Evolutionary conservation across 2,329 filamentous ascomycete species (phyloP).

Genomic region (Xylariaceae sp.): DNA sequence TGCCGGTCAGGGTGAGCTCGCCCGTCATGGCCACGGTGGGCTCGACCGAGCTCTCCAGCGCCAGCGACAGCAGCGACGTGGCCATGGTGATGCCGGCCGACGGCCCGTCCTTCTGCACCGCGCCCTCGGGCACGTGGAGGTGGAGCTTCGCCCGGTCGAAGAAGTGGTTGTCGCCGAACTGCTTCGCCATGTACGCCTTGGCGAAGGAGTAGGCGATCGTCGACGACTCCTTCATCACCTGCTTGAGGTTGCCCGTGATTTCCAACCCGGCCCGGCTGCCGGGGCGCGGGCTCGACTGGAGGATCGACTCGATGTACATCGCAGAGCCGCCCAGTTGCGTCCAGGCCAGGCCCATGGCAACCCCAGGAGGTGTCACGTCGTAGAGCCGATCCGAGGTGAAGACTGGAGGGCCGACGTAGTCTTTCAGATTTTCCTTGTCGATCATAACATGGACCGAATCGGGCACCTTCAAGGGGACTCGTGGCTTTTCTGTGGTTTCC

Average conservation of each 20-base stretch:
- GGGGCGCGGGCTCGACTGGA: slow-evolving; percentile 72
- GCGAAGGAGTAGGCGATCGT: slow-evolving; percentile 93
- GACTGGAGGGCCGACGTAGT: slow-evolving; percentile 92
- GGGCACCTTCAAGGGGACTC: slow-evolving; percentile 73
- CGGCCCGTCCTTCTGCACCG: slow-evolving; percentile 88
- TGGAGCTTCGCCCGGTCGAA: slow-evolving; percentile 95
- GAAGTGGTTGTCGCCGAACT: slow-evolving; percentile 87
- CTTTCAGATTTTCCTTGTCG: slow-evolving; percentile 81
- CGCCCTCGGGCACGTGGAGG: slow-evolving; percentile 92
- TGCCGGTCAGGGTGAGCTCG: slow-evolving; percentile 92
- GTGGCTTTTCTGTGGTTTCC: slow-evolving; percentile 62
- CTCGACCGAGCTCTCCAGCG: slow-evolving; percentile 68
- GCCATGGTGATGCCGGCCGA: slow-evolving; percentile 97
- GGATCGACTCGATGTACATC: slow-evolving; percentile 93
- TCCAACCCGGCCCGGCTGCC: slow-evolving; percentile 73
- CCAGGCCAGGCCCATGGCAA: slow-evolving; percentile 97
- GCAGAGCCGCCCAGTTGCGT: slow-evolving; percentile 94
- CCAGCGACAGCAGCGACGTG: slow-evolving; percentile 81
- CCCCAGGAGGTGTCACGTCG: slow-evolving; percentile 85
- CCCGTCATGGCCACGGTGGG: slow-evolving; percentile 96
- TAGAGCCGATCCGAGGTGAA: slow-evolving; percentile 95
- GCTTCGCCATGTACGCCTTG: slow-evolving; percentile 76
- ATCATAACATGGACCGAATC: slow-evolving; percentile 82
- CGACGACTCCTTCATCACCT: slow-evolving; percentile 97
- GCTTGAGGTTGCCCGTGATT: slow-evolving; percentile 89